A percentile compares a stretch with the other conserved stretches of the same genome.
These are phyloP conservation scores for Trichomonascus vanleenenianus DNA, from an alignment of 805 yeast species.

Conservation along the genomic window DNA sequence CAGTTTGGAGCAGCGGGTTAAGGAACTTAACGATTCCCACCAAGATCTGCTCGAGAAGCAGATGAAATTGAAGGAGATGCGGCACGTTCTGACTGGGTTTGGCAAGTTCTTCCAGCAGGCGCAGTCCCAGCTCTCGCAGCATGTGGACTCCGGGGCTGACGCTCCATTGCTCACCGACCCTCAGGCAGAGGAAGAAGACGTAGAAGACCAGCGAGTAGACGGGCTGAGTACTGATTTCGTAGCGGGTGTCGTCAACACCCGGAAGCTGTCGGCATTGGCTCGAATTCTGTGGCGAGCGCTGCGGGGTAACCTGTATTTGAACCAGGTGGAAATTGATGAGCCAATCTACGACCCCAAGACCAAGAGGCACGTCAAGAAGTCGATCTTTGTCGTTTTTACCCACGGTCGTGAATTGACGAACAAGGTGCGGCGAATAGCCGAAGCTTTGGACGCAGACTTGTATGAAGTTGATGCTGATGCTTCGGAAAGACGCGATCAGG, in stretches of 20 bases:
- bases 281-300: slow-evolving; percentile 86
- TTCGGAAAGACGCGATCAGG: slow-evolving; percentile 31
- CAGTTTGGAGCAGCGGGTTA: slow-evolving; percentile 64
- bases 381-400: slow-evolving; percentile 80
- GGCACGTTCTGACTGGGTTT: slow-evolving; percentile 50
- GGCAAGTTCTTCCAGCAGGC: slow-evolving; percentile 37
- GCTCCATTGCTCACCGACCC: slow-evolving; percentile 35
- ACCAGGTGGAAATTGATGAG: slow-evolving; percentile 63
- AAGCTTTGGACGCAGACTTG: slow-evolving; percentile 79
- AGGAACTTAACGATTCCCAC: slow-evolving; percentile 61
- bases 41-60: slow-evolving; percentile 57
- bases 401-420: slow-evolving; percentile 74
- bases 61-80: slow-evolving; percentile 60
- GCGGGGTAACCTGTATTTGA: slow-evolving; percentile 83
- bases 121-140: slow-evolving; percentile 23
- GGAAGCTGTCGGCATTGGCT: slow-evolving; percentile 61
- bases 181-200: slow-evolving; percentile 25
- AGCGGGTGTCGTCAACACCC: slow-evolving; percentile 76
- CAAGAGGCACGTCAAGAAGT: slow-evolving; percentile 55
- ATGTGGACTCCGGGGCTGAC: slow-evolving; percentile 30
- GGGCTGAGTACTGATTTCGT: slow-evolving; percentile 40
- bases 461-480: slow-evolving; percentile 50
- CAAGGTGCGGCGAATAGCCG: slow-evolving; percentile 75
- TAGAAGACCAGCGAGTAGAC: slow-evolving; percentile 8
- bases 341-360: slow-evolving; percentile 56